Percentiles rank a stretch among this genome's conserved stretches.
phyloP scores from a whole-genome alignment of 106 monocot genomes.

The Alisma plantagoaquatica region DNA sequence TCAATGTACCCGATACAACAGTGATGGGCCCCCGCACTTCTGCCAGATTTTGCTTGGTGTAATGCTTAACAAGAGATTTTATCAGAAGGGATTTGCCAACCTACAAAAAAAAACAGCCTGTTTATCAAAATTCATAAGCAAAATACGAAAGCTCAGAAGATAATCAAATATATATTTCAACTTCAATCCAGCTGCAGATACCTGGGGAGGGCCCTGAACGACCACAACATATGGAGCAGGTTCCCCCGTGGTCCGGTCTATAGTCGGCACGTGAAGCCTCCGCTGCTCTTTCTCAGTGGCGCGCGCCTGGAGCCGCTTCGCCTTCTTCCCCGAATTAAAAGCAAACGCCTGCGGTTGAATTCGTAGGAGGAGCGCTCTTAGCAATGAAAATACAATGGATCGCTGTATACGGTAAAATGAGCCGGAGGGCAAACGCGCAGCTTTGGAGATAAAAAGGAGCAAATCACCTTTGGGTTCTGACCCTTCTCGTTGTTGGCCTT shows the following conservation, averaged over 20 bases:
- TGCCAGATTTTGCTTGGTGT: constrained; percentile 84
- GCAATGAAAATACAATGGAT: neutral
- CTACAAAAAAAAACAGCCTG: constrained; percentile 13
- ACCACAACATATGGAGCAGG: constrained; percentile 83
- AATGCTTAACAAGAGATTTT: constrained; percentile 85
- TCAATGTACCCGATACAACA: constrained; percentile 69
- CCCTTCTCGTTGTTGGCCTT: constrained; percentile 9
- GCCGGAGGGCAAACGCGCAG: neutral
- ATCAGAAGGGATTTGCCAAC: constrained; percentile 96
- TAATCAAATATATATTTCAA: too few species aligned
- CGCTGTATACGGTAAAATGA: neutral
- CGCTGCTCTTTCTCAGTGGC: constrained; percentile 80
- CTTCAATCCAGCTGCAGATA: too few species aligned
- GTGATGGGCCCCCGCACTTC: constrained; percentile 97
- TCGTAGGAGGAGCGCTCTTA: neutral
- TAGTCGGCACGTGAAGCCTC: constrained; percentile 71
- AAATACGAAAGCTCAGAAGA: neutral
- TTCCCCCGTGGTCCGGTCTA: constrained; percentile 75
- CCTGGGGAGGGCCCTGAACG: constrained; percentile 93
- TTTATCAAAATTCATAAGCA: neutral
- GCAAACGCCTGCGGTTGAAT: constrained; percentile 70
- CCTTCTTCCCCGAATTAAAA: constrained; percentile 71
- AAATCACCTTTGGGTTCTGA: constrained; percentile 19
- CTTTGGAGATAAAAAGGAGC: neutral
- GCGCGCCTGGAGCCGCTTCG: constrained; percentile 70